Conservation (phyloP, 2,329 filamentous ascomycete species). For the Colletotrichum brevisporum region DNA sequence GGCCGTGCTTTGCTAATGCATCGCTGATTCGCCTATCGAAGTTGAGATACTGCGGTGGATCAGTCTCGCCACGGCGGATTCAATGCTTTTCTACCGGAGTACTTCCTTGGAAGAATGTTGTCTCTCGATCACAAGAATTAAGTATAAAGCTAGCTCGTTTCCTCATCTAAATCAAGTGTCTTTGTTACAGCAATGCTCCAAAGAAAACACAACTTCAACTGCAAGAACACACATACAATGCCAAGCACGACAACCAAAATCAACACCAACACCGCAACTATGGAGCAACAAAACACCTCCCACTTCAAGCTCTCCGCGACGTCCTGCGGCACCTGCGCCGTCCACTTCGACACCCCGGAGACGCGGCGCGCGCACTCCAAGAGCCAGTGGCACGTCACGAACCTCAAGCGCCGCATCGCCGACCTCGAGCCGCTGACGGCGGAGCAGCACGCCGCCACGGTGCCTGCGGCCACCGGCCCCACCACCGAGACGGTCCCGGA, state of each 20-base stretch:
- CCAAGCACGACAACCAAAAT: slow-evolving; percentile 8
- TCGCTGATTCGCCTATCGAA: slow-evolving; percentile 17
- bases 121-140: not conserved
- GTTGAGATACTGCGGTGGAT: not conserved
- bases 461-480: not conserved
- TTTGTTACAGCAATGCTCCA: too few species aligned
- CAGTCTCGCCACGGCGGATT: not conserved
- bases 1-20: not conserved
- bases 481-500: slow-evolving; percentile 4
- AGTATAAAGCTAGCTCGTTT: not conserved
- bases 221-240: too few species aligned
- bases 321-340: slow-evolving; percentile 32
- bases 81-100: too few species aligned
- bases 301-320: slow-evolving; percentile 37
- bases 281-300: slow-evolving; percentile 18
- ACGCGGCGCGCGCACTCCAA: slow-evolving; percentile 35
- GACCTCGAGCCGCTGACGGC: slow-evolving; percentile 24
- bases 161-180: not conserved
- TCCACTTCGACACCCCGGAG: slow-evolving; percentile 30
- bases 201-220: not conserved
- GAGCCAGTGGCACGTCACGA: slow-evolving; percentile 36
- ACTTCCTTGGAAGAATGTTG: not conserved
- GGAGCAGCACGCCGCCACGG: slow-evolving; percentile 19
- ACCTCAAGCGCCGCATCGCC: slow-evolving; percentile 37
- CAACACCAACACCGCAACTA: not conserved